Conservation (phyloP, 2,329 filamentous ascomycete species). For the Colletotrichum magnum region DNA sequence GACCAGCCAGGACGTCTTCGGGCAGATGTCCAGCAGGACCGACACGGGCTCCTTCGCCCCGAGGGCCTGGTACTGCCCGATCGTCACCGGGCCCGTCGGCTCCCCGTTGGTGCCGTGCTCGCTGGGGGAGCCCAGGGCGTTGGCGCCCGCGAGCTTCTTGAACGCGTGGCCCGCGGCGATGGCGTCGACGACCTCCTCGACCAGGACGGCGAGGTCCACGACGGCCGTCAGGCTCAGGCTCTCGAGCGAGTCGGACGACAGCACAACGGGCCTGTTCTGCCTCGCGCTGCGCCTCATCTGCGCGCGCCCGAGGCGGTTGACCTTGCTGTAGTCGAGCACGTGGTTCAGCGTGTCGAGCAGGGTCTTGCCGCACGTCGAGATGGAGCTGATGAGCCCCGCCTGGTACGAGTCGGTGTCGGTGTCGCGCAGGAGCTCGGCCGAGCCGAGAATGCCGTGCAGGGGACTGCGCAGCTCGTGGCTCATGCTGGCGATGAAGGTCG, state of each 20-base stretch:
- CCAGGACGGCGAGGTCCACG: constrained; percentile 50
- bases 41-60: constrained; percentile 52
- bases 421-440: constrained; percentile 63
- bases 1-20: constrained; percentile 63
- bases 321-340: constrained; percentile 60
- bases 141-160: constrained; percentile 40
- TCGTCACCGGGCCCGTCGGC: constrained; percentile 2
- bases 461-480: constrained; percentile 71
- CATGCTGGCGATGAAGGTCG: constrained; percentile 71
- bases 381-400: constrained; percentile 59
- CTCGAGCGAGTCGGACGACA: constrained; percentile 48
- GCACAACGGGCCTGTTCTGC: constrained; percentile 40
- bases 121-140: constrained; percentile 2
- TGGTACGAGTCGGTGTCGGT: constrained; percentile 55
- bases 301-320: constrained; percentile 51
- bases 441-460: constrained; percentile 70
- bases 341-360: constrained; percentile 65
- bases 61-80: constrained; percentile 38
- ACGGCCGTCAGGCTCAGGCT: constrained; percentile 49
- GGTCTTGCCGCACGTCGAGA: constrained; percentile 62
- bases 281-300: constrained; percentile 42
- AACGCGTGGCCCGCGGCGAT: constrained; percentile 54
- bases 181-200: constrained; percentile 56
- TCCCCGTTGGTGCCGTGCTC: neutral
- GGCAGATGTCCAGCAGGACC: constrained; percentile 66